Conservation (phyloP, 2,329 filamentous ascomycete genomes). For the Zymoseptoria ardabiliae region DNA sequence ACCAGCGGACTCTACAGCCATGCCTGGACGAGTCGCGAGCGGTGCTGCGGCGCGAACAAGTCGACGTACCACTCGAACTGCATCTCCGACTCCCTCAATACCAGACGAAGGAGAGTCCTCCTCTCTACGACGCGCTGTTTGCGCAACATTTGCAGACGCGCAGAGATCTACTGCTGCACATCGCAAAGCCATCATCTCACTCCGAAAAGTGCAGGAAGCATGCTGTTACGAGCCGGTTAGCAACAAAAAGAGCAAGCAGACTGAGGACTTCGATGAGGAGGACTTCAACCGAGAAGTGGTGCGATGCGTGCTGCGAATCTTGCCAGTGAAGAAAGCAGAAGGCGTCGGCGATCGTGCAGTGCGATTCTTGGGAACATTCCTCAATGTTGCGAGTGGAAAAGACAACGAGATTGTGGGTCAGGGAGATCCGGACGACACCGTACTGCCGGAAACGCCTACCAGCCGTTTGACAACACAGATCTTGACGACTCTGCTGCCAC, state of each 20-base stretch:
- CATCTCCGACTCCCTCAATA: slow-evolving; percentile 36
- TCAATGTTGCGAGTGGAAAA: slow-evolving; percentile 61
- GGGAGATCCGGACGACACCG: slow-evolving; percentile 52
- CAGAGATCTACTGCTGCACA: slow-evolving; percentile 87
- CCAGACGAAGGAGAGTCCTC: slow-evolving; percentile 66
- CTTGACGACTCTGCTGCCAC: slow-evolving; percentile 63
- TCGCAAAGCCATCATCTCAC: slow-evolving; percentile 75
- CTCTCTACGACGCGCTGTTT: slow-evolving; percentile 65
- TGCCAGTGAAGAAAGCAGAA: slow-evolving; percentile 89
- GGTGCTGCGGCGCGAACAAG: slow-evolving; percentile 10
- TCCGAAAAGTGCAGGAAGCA: slow-evolving; percentile 84
- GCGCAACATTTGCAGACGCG: slow-evolving; percentile 51
- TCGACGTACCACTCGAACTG: slow-evolving; percentile 20
- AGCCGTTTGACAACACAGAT: slow-evolving; percentile 69
- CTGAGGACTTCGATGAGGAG: slow-evolving; percentile 68
- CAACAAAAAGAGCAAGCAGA: slow-evolving; percentile 44
- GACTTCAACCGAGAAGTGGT: slow-evolving; percentile 83
- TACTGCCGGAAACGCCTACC: slow-evolving; percentile 74
- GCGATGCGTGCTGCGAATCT: slow-evolving; percentile 71
- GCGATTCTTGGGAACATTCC: slow-evolving; percentile 78
- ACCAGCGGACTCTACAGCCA: slow-evolving; percentile 39
- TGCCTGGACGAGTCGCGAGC: slow-evolving; percentile 28
- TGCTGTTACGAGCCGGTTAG: slow-evolving; percentile 54
- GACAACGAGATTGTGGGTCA: slow-evolving; percentile 34
- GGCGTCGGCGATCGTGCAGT: slow-evolving; percentile 77